Conservation (phyloP, 2,329 filamentous ascomycete genomes). For the Penicillium sp. region DNA sequence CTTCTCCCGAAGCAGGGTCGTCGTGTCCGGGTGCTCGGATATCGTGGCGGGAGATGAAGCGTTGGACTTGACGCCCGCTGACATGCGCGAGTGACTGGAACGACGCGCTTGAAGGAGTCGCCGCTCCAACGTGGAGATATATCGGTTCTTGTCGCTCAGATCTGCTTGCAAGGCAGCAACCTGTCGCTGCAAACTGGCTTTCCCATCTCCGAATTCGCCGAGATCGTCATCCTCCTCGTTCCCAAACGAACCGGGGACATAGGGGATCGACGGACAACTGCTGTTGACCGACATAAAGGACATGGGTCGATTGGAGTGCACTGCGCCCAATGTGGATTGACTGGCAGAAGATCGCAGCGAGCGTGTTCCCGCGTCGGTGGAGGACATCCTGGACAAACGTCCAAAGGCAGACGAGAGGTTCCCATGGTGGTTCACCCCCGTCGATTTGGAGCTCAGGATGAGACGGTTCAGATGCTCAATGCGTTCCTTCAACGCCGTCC, state of each 20-base stretch:
- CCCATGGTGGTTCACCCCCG: slow-evolving; percentile 78
- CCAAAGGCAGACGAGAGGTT: slow-evolving; percentile 61
- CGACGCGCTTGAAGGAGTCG: slow-evolving; percentile 82
- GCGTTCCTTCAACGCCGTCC: slow-evolving; percentile 91
- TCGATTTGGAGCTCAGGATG: slow-evolving; percentile 91
- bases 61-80: slow-evolving; percentile 59
- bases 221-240: slow-evolving; percentile 60
- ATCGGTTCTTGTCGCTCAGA: slow-evolving; percentile 91
- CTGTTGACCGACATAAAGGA: slow-evolving; percentile 60
- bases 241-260: slow-evolving; percentile 29
- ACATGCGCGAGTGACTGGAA: slow-evolving; percentile 82
- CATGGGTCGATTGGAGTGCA: slow-evolving; percentile 56
- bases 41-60: slow-evolving; percentile 54
- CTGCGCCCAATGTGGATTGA: slow-evolving; percentile 50
- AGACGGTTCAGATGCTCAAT: slow-evolving; percentile 95
- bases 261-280: slow-evolving; percentile 30
- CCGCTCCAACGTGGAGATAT: slow-evolving; percentile 90
- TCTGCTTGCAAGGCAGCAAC: slow-evolving; percentile 92
- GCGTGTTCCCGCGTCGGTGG: slow-evolving; percentile 38
- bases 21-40: slow-evolving; percentile 72
- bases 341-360: slow-evolving; percentile 66
- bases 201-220: slow-evolving; percentile 81
- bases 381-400: slow-evolving; percentile 57
- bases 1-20: slow-evolving; percentile 72
- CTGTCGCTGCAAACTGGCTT: slow-evolving; percentile 74